Conservation (phyloP, 2,329 filamentous ascomycete species). For the Triangularia verruculosa region DNA sequence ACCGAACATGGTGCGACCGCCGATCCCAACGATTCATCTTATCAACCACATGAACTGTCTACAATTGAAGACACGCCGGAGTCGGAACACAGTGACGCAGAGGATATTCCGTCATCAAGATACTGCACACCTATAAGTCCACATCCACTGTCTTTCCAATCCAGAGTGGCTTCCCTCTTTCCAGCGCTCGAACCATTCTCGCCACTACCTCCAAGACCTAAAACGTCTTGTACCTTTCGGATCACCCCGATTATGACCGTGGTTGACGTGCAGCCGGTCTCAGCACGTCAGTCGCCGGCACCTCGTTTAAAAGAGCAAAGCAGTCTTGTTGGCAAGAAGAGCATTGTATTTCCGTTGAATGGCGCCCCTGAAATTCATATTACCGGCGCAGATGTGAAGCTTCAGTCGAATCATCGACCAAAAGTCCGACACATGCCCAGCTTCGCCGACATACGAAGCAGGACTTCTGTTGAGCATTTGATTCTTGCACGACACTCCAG, state of each 20-base stretch:
- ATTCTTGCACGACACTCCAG: not conserved
- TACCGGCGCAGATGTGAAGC: not conserved
- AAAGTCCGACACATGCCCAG: not conserved
- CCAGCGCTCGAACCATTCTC: constrained; percentile 1
- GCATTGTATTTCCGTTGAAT: not conserved
- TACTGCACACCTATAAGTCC: not conserved
- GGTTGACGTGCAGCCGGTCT: constrained; percentile 12
- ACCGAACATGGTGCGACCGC: not conserved
- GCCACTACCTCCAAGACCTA: not conserved
- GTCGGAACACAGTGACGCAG: not conserved
- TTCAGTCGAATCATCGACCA: not conserved
- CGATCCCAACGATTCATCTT: not conserved
- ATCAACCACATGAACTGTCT: not conserved
- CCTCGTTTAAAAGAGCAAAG: not conserved
- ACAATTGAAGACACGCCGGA: not conserved
- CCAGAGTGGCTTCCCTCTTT: not conserved
- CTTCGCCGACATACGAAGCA: not conserved
- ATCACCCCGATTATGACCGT: constrained; percentile 19
- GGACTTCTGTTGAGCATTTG: not conserved
- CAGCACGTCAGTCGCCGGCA: not conserved
- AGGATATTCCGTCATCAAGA: not conserved
- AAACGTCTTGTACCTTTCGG: not conserved
- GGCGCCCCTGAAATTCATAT: not conserved
- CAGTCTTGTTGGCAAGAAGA: not conserved
- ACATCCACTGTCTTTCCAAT: not conserved